Evolutionary conservation across 1,284 basidiomycete species (phyloP).

Genomic region (Ustilago loliicola): DNA sequence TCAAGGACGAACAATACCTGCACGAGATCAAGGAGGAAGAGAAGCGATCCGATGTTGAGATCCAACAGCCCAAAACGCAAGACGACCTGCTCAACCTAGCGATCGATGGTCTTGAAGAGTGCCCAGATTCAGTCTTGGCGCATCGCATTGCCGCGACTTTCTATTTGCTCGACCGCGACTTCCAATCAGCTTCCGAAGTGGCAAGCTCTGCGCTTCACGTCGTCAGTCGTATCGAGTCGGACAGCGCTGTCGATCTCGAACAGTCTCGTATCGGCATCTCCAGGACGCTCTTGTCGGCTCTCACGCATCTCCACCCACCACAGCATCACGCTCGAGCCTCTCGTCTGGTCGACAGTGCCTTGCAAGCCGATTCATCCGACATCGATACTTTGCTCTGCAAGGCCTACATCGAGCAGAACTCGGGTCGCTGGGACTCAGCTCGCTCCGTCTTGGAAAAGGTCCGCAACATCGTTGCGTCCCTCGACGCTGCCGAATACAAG

Average conservation of each 20-base stretch:
- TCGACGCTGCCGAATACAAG: conserved; percentile 27
- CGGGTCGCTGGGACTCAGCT: conserved; percentile 81
- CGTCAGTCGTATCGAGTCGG: conserved; percentile 27
- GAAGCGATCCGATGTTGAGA: conserved; percentile 48
- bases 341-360: conserved; percentile 79
- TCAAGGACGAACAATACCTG: conserved; percentile 60
- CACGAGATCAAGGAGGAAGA: conserved; percentile 44
- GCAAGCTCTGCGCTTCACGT: conserved; percentile 43
- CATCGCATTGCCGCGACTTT: conserved; percentile 80
- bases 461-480: conserved; percentile 15
- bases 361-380: conserved; percentile 77
- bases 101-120: conserved; percentile 74
- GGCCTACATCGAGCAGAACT: conserved; percentile 80
- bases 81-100: conserved; percentile 61
- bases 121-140: conserved; percentile 79
- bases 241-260: conserved; percentile 79
- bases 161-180: conserved; percentile 83
- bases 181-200: conserved; percentile 71
- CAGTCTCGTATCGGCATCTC: conserved; percentile 81
- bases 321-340: conserved; percentile 87
- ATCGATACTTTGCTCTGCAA: conserved; percentile 80
- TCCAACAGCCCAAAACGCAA: conserved; percentile 16
- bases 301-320: conserved; percentile 88
- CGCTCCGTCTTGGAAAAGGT: conserved; percentile 76
- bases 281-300: conserved; percentile 78